A percentile compares a stretch with the other conserved stretches of the same genome.
These are phyloP conservation scores for Ceratopteris richardii DNA, from an alignment of 75 land plant species.

Conservation along the genomic window DNA sequence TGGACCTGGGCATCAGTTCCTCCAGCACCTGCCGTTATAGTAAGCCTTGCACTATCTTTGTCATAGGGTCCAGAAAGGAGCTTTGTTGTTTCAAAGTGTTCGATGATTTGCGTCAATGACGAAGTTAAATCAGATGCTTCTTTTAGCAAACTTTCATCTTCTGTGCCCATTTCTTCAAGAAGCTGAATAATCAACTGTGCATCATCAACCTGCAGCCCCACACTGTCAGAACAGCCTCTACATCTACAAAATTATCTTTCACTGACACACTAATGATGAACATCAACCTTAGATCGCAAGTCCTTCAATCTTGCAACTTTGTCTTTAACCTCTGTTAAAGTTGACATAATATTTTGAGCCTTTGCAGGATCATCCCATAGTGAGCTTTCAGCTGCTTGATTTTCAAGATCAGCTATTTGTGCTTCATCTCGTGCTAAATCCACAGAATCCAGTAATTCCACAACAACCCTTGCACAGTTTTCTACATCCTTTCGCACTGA, in stretches of 20 bases:
- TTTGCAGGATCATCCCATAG: conserved; percentile 85
- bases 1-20: conserved; percentile 97
- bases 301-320: conserved; percentile 50
- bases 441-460: conserved; percentile 57
- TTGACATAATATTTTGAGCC: conserved; percentile 71
- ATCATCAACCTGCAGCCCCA: conserved; percentile 65
- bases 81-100: conserved; percentile 74
- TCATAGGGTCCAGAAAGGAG: conserved; percentile 97
- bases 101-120: conserved; percentile 59
- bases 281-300: conserved; percentile 62
- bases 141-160: conserved; percentile 63
- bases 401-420: conserved; percentile 57
- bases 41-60: conserved; percentile 76
- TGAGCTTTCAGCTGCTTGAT: conserved; percentile 55
- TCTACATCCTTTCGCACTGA: conserved; percentile 73
- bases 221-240: neutral
- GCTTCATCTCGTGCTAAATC: conserved; percentile 57
- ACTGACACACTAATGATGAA: neutral
- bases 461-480: conserved; percentile 35
- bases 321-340: conserved; percentile 72
- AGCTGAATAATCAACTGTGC: conserved; percentile 76
- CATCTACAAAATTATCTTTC: too few species aligned
- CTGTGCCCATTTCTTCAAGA: conserved; percentile 73
- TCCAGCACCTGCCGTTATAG: conserved; percentile 90
- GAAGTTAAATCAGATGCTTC: conserved; percentile 58